A percentile compares a stretch with the other conserved stretches of the same genome.
phyloP scores from a whole-genome alignment of 495 filamentous ascomycete species.

The Filosporella fistucella region DNA sequence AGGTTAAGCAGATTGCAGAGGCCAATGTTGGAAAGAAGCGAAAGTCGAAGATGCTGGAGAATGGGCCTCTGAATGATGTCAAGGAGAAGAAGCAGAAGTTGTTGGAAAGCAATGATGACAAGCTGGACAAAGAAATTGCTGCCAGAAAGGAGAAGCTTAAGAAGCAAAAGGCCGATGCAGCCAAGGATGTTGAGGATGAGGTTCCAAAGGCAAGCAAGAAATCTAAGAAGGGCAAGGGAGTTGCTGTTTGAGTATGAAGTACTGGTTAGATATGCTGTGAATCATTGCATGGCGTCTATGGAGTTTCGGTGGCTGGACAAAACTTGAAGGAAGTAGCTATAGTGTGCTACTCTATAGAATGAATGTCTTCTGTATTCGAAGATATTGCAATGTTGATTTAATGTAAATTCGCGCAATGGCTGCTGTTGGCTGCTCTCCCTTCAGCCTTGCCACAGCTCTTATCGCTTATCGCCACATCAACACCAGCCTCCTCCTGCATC shows the following conservation, averaged over 20 bases:
- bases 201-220: constrained; percentile 24
- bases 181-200: constrained; percentile 23
- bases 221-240: constrained; percentile 33
- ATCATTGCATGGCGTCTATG: background rate
- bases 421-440: no score
- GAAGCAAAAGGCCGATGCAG: constrained; percentile 44
- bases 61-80: constrained; percentile 35
- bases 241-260: constrained; percentile 5
- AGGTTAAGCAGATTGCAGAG: constrained; percentile 44
- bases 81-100: constrained; percentile 48
- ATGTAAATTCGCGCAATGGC: no score
- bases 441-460: no score
- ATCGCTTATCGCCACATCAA: no score
- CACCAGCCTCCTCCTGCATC: no score
- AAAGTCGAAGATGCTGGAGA: constrained; percentile 43
- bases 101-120: constrained; percentile 45
- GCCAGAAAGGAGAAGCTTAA: constrained; percentile 53
- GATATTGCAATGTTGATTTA: no score
- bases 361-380: no score
- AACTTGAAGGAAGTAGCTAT: no score
- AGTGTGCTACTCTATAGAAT: no score
- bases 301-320: background rate
- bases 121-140: constrained; percentile 54
- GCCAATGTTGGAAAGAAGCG: constrained; percentile 66
- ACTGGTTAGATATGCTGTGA: background rate